A percentile compares a stretch with the other conserved stretches of the same genome.
These are phyloP conservation scores for Suhomyces pyralidae DNA, from an alignment of 805 yeast species.

Conservation along the genomic window DNA sequence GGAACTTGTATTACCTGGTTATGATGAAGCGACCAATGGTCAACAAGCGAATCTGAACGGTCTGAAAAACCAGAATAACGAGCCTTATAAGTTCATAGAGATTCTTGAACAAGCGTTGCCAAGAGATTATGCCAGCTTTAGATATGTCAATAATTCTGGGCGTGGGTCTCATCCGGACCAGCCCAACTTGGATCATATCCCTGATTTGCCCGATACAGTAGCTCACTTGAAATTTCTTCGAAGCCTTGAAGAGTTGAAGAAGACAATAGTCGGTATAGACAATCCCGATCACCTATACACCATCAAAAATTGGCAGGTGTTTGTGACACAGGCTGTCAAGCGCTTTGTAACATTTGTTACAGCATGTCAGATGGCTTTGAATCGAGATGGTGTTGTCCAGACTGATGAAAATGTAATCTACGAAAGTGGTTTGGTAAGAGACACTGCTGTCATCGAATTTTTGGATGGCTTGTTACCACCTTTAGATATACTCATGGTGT, in stretches of 20 bases:
- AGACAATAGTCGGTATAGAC: constrained; percentile 4
- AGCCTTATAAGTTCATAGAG: background rate
- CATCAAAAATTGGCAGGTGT: constrained; percentile 20
- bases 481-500: constrained; percentile 21
- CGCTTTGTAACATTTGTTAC: constrained; percentile 20
- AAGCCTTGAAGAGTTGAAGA: constrained; percentile 19
- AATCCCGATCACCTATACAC: background rate
- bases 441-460: background rate
- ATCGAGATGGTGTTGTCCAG: background rate
- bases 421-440: background rate
- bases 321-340: constrained; percentile 20
- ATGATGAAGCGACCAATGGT: background rate
- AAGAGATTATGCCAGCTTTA: background rate
- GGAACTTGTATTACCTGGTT: background rate
- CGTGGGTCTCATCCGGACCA: background rate
- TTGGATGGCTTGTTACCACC: constrained; percentile 16
- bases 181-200: constrained; percentile 4
- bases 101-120: background rate
- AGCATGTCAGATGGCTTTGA: constrained; percentile 7
- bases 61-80: background rate
- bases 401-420: constrained; percentile 3
- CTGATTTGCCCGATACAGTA: constrained; percentile 13
- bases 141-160: background rate
- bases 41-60: background rate
- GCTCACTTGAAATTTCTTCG: constrained; percentile 22